Percentiles rank a stretch among this genome's conserved stretches.
These are phyloP conservation scores for Collybia sordida DNA, from an alignment of 768 basidiomycete genomes.

Conservation along the genomic window DNA sequence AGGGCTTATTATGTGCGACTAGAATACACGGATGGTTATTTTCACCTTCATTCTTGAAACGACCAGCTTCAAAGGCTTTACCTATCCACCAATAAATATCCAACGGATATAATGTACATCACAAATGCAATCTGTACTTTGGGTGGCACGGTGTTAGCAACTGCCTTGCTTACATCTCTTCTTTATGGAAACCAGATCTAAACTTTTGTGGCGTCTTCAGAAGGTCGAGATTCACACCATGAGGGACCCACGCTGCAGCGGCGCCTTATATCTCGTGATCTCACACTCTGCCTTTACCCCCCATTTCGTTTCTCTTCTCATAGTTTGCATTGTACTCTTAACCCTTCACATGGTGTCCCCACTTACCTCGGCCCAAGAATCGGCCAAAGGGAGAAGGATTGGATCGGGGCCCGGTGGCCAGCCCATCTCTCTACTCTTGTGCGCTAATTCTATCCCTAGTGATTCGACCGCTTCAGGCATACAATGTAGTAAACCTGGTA, in stretches of 20 bases:
- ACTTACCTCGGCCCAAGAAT: conserved; percentile 10
- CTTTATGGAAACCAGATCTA: too few relatives aligned
- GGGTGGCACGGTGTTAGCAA: too few relatives aligned
- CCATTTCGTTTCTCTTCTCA: background rate
- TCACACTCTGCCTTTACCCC: background rate
- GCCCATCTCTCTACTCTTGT: conserved; percentile 21
- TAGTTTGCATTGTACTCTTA: background rate
- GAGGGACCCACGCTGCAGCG: background rate
- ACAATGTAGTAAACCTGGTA: conserved; percentile 11
- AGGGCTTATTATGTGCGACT: too few relatives aligned
- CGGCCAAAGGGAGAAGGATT: conserved; percentile 22
- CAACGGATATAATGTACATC: too few relatives aligned
- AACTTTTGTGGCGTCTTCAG: too few relatives aligned
- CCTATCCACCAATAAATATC: too few relatives aligned
- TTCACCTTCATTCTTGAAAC: too few relatives aligned
- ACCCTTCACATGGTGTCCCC: background rate
- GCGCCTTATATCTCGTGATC: background rate
- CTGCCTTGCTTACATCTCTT: too few relatives aligned
- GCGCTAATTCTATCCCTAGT: conserved; percentile 17
- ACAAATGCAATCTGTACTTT: too few relatives aligned
- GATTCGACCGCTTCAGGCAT: background rate
- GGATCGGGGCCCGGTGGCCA: conserved; percentile 24
- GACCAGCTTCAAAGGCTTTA: too few relatives aligned
- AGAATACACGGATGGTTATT: too few relatives aligned
- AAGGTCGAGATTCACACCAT: background rate